Conservation (phyloP, 129 eudicot species). For the Heracleum sosnowskyi region DNA sequence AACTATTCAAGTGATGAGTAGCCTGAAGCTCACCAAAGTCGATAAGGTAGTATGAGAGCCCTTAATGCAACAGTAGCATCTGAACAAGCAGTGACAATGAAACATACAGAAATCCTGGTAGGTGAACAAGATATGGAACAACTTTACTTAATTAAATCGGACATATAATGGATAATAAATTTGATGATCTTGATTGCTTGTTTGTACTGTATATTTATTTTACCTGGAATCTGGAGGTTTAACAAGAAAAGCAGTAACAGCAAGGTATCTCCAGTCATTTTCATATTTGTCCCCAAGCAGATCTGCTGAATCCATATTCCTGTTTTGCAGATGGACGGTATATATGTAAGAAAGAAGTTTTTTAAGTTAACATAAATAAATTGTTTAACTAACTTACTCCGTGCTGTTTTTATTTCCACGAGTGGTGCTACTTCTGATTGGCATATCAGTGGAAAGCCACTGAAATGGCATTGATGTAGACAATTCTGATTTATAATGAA, state of each 20-base stretch:
- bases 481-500: constrained; percentile 23
- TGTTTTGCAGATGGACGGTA: constrained; percentile 17
- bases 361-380: constrained; percentile 6
- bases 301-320: constrained; percentile 10
- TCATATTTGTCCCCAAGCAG: constrained; percentile 45
- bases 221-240: constrained; percentile 63
- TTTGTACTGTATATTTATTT: constrained; percentile 18
- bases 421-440: constrained; percentile 37
- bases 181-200: constrained; percentile 3
- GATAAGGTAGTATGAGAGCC: constrained; percentile 83
- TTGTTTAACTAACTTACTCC: constrained; percentile 21
- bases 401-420: constrained; percentile 22
- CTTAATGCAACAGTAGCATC: constrained; percentile 81
- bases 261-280: constrained; percentile 96
- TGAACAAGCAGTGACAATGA: constrained; percentile 77
- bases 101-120: constrained; percentile 81
- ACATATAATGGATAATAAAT: neutral
- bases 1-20: constrained; percentile 1
- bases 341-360: constrained; percentile 15
- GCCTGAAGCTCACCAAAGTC: constrained; percentile 56
- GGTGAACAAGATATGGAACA: constrained; percentile 12
- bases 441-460: constrained; percentile 97
- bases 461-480: constrained; percentile 51
- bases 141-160: neutral
- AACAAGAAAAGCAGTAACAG: constrained; percentile 89